These are phyloP conservation scores for Fagopyrum homotropicum DNA, from an alignment of 148 eudicot species.

Conservation along the genomic window DNA sequence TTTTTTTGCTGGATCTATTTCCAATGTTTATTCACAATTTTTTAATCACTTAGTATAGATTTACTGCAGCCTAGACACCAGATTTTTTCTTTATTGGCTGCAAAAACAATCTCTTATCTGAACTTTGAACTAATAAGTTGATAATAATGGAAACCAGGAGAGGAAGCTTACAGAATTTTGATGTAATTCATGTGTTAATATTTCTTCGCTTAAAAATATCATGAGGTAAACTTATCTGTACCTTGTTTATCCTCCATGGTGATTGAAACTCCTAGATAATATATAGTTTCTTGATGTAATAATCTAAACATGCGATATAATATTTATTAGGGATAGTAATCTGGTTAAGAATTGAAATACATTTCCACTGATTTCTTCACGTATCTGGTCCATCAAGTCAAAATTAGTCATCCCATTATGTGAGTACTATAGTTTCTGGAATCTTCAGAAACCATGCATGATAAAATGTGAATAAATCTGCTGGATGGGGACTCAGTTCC, in stretches of 20 bases:
- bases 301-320: background rate
- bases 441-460: background rate
- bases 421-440: background rate
- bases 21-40: background rate
- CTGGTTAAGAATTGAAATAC: background rate
- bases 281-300: background rate
- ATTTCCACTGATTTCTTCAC: background rate
- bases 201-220: background rate
- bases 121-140: background rate
- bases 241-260: background rate
- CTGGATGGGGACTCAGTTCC: background rate
- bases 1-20: background rate
- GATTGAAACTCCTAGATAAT: background rate
- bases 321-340: background rate
- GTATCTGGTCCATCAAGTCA: background rate
- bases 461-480: background rate
- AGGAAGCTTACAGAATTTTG: background rate
- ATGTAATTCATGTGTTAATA: background rate
- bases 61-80: background rate
- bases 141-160: background rate
- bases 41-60: background rate
- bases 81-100: background rate
- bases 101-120: slow-evolving; percentile 2
- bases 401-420: background rate
- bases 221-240: background rate